These are phyloP conservation scores for Euclidium syriacum DNA, from an alignment of 345 rosid species.

Conservation along the genomic window DNA sequence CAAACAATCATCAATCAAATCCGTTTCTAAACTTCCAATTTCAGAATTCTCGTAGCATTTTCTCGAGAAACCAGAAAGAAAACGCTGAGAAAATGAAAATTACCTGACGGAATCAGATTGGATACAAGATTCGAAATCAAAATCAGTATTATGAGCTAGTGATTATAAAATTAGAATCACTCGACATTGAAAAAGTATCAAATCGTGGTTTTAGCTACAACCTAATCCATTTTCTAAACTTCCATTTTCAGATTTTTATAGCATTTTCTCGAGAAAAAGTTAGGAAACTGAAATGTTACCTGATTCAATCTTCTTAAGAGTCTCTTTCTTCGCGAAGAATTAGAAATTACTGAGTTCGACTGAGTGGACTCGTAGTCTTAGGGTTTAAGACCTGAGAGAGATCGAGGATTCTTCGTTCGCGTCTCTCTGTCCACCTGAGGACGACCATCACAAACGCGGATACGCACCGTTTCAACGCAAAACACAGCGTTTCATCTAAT, in stretches of 20 bases:
- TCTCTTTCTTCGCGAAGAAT: too few relatives aligned
- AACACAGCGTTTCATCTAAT: background rate
- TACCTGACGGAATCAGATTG: background rate
- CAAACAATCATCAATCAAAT: background rate
- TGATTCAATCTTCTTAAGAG: too few relatives aligned
- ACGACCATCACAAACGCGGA: background rate
- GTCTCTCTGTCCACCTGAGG: conserved; percentile 6
- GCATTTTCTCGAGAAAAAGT: too few relatives aligned
- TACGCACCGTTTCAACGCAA: background rate
- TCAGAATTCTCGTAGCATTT: background rate
- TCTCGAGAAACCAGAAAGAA: conserved; percentile 3
- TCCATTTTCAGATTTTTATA: too few relatives aligned
- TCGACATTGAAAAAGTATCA: too few relatives aligned
- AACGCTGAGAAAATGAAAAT: background rate
- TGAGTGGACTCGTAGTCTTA: conserved; percentile 18
- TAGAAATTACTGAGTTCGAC: too few relatives aligned
- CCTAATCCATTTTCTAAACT: too few relatives aligned
- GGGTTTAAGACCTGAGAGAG: conserved; percentile 11
- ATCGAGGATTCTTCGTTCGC: background rate
- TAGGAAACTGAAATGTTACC: too few relatives aligned
- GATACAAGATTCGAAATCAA: background rate
- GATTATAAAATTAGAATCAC: too few relatives aligned
- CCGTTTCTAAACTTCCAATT: background rate
- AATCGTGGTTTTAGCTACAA: too few relatives aligned
- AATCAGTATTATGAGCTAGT: too few relatives aligned